Evolutionary conservation across 495 filamentous ascomycete genomes (phyloP).

Genomic region (Penicillium ucsense): DNA sequence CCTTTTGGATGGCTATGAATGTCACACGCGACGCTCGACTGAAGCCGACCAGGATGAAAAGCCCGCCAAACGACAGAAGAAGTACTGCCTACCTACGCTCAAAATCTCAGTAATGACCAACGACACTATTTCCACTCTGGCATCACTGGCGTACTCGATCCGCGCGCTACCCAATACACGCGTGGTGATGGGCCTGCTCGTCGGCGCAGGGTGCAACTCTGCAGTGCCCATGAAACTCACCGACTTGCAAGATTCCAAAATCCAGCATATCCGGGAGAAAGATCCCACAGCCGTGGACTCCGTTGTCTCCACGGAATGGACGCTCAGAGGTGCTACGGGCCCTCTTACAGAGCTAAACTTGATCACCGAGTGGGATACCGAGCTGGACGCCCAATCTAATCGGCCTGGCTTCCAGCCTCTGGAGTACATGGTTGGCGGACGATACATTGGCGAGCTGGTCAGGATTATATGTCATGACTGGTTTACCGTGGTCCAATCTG

Average conservation of each 20-base stretch:
- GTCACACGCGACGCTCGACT: conserved; percentile 27
- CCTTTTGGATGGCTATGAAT: conserved; percentile 53
- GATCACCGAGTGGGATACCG: conserved; percentile 55
- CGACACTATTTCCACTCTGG: conserved; percentile 64
- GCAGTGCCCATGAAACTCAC: conserved; percentile 55
- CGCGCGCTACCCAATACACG: conserved; percentile 48
- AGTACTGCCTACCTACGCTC: conserved; percentile 46
- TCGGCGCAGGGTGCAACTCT: conserved; percentile 69
- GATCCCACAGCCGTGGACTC: conserved; percentile 38
- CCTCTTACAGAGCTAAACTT: conserved; percentile 49
- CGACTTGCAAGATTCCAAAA: conserved; percentile 51
- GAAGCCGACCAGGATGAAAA: conserved; percentile 12
- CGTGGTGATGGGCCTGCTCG: conserved; percentile 64
- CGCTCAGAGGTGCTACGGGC: conserved; percentile 53
- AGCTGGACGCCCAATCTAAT: conserved; percentile 49
- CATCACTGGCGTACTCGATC: conserved; percentile 56
- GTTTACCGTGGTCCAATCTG: conserved; percentile 29
- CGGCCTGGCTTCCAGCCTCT: conserved; percentile 69
- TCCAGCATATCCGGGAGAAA: conserved; percentile 20
- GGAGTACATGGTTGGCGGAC: conserved; percentile 70
- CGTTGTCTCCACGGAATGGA: conserved; percentile 73
- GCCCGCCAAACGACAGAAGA: conserved; percentile 21
- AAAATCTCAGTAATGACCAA: conserved; percentile 63
- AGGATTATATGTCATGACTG: conserved; percentile 56
- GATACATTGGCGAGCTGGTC: conserved; percentile 65